A percentile compares a stretch with the other conserved stretches of the same genome.
Conservation (phyloP, 441 rosid genomes). For the Caryocar brasiliense region DNA sequence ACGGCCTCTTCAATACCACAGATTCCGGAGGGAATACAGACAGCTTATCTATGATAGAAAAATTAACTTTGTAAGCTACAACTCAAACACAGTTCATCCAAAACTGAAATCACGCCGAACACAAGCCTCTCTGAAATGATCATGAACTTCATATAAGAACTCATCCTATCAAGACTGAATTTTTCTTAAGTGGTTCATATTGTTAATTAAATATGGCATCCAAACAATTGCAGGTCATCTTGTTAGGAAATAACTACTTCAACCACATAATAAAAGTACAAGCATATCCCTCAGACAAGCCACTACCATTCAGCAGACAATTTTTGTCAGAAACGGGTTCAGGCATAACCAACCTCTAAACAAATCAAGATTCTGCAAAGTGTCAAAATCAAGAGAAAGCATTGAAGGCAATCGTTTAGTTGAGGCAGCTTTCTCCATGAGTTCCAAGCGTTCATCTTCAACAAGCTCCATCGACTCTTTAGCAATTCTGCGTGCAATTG, state of each 20-base stretch:
- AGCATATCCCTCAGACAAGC: no score
- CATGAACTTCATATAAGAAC: no score
- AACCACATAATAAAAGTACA: no score
- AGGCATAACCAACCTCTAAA: constrained; percentile 49
- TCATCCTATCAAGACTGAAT: no score
- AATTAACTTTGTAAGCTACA: not conserved
- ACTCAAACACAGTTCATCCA: no score
- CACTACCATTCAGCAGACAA: not conserved
- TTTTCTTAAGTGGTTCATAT: no score
- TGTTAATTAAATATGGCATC: no score
- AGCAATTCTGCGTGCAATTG: constrained; percentile 81
- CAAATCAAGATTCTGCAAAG: constrained; percentile 61
- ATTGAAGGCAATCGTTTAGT: constrained; percentile 64
- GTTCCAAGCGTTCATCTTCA: constrained; percentile 86
- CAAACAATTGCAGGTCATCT: no score
- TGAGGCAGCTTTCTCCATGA: constrained; percentile 78
- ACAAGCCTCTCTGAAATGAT: no score
- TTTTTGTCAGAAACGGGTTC: not conserved
- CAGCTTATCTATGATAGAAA: constrained; percentile 31
- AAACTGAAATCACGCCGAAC: no score
- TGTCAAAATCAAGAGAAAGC: constrained; percentile 58
- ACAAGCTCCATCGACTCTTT: constrained; percentile 78
- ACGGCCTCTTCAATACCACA: constrained; percentile 55
- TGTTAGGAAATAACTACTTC: no score
- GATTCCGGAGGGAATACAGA: constrained; percentile 51